phyloP scores from a whole-genome alignment of 192 early-diverging fungal species.

The Entomortierella chlamydospora region DNA sequence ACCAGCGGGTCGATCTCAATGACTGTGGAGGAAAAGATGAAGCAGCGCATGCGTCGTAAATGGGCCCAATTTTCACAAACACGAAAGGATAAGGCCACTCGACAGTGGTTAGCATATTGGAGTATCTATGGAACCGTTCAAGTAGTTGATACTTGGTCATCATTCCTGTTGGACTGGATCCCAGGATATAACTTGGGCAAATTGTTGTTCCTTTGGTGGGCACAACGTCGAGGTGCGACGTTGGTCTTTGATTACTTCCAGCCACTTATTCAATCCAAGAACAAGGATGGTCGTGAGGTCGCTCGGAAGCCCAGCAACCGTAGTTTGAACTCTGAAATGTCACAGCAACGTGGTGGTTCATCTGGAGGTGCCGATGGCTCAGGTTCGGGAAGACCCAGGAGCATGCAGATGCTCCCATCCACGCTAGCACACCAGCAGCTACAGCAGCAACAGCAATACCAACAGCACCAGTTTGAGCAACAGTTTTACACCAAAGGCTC shows the following conservation, averaged over 20 bases:
- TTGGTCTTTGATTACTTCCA: conserved; percentile 61
- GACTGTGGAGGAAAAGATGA: conserved; percentile 36
- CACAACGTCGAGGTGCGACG: conserved; percentile 65
- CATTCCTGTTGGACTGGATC: conserved; percentile 49
- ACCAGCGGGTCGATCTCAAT: conserved; percentile 19
- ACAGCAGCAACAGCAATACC: conserved; percentile 42
- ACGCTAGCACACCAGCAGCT: conserved; percentile 38
- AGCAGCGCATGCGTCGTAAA: conserved; percentile 41
- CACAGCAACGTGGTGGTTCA: conserved; percentile 20
- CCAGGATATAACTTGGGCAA: conserved; percentile 67
- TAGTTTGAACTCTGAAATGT: conserved; percentile 40
- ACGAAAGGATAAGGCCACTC: conserved; percentile 50
- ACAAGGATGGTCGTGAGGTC: conserved; percentile 50
- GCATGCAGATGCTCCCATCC: conserved; percentile 40
- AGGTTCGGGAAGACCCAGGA: conserved; percentile 14
- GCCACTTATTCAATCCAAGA: conserved; percentile 46
- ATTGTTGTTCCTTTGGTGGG: conserved; percentile 67
- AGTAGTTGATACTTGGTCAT: conserved; percentile 65
- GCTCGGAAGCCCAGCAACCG: conserved; percentile 38
- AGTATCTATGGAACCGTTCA: conserved; percentile 66
- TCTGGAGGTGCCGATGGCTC: conserved; percentile 12
- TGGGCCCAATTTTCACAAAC: conserved; percentile 38
- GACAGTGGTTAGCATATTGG: conserved; percentile 72
- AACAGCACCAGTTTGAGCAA: conserved; percentile 46
- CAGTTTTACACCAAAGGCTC: conserved; percentile 43